Percentiles rank a stretch among this genome's conserved stretches.
Evolutionary conservation across 2,329 filamentous ascomycete genomes (phyloP).

Genomic region (Phaeoacremonium minimum): DNA sequence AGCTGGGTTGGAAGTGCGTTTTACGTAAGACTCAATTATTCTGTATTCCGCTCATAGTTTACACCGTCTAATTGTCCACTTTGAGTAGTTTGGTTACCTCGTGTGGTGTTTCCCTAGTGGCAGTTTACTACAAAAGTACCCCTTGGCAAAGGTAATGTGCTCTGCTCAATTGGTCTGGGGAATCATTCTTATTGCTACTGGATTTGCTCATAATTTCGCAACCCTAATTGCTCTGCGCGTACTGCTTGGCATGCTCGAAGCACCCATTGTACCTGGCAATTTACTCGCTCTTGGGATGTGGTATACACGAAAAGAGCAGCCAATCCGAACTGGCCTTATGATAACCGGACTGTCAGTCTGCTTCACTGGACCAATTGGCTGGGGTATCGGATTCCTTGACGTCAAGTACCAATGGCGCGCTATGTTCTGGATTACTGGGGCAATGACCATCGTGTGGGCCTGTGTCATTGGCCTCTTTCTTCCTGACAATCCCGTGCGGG

Average conservation of each 20-base stretch:
- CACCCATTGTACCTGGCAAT: constrained; percentile 22
- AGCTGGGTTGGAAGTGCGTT: constrained; percentile 20
- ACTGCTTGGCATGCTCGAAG: constrained; percentile 23
- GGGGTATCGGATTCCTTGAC: constrained; percentile 12
- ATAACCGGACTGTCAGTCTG: constrained; percentile 4
- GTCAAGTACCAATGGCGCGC: constrained; percentile 21
- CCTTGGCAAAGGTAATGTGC: constrained; percentile 25
- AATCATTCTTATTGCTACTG: constrained; percentile 18
- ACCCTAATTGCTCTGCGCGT: constrained; percentile 19
- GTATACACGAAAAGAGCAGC: constrained; percentile 21
- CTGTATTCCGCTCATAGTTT: neutral
- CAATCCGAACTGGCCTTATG: constrained; percentile 13
- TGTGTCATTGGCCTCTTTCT: constrained; percentile 32
- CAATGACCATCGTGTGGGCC: constrained; percentile 35
- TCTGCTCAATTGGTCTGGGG: constrained; percentile 20
- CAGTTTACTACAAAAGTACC: constrained; percentile 24
- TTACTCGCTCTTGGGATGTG: constrained; percentile 24
- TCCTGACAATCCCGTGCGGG: constrained; percentile 46
- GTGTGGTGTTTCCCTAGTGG: constrained; percentile 25
- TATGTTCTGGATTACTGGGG: constrained; percentile 18
- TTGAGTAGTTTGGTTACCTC: constrained; percentile 37
- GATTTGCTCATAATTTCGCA: constrained; percentile 19
- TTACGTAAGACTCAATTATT: constrained; percentile 11
- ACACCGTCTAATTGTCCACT: neutral
- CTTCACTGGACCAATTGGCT: constrained; percentile 10